Conservation (phyloP, 345 rosid species). For the Eucalyptus marginata region DNA sequence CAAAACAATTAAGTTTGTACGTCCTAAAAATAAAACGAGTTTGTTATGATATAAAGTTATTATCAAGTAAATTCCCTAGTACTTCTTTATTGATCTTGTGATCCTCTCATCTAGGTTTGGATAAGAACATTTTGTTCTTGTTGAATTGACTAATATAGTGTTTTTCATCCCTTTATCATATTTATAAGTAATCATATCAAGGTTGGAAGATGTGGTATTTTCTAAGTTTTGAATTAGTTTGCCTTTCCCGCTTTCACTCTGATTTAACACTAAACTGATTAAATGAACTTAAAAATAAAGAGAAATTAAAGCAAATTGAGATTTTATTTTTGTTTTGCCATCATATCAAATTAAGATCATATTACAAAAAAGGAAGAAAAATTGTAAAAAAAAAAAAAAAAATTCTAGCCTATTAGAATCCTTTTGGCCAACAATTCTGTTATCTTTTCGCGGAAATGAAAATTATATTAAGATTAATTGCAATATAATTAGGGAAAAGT, state of each 20-base stretch:
- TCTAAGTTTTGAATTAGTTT: too few species aligned
- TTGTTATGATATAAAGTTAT: too few species aligned
- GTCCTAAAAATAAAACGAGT: fast-evolving
- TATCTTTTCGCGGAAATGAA: neutral
- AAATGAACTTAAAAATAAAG: too few species aligned
- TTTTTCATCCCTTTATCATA: too few species aligned
- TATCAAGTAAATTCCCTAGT: too few species aligned
- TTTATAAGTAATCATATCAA: neutral
- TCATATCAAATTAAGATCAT: neutral
- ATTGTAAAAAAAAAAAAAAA: too few species aligned
- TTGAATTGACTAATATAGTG: neutral
- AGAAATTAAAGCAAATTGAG: too few species aligned
- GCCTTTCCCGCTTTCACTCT: neutral
- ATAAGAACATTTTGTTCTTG: neutral
- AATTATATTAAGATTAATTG: too few species aligned
- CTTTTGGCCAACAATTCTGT: neutral
- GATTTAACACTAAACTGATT: neutral
- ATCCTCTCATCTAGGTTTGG: neutral
- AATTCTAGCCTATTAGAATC: neutral
- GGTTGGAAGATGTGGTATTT: neutral
- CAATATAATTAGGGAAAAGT: too few species aligned
- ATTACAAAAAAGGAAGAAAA: neutral
- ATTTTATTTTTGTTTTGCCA: neutral
- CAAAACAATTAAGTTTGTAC: neutral
- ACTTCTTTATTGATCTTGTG: too few species aligned